Evolutionary conservation across 2,329 filamentous ascomycete species (phyloP), one percentile per base, ranked within the genome.

Genomic region (Trichoderma brevicompactum): DNA sequence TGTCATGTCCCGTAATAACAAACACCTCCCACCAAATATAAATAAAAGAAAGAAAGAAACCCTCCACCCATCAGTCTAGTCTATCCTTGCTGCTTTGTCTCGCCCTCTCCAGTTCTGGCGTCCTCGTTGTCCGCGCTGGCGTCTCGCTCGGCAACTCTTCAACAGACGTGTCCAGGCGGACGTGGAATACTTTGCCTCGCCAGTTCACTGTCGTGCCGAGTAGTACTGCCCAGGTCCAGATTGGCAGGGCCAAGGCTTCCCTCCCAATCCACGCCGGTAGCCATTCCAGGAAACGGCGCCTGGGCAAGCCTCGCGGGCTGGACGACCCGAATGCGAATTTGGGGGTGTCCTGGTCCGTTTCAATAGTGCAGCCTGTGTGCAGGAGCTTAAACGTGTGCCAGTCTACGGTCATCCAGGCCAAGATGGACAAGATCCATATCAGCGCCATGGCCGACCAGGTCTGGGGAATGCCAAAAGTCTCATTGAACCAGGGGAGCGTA

Each of bases 161-260:
- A 1, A 96, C 94, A 58, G 88, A 91, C 83, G 94, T 94, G 75
- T 98, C 91, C 70, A 92, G 83, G 1, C 89, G 87, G 1, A 98
- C 94, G 71, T 85, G 86, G 75, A 98, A 98, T 34, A 81, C 85
- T 72, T 89, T 89, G 0, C 94, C 94, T 64, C 95, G 83, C 96
- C 95, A 99, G 60, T 86, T 86, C 0, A 99, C 92, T 0, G 89
- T 94, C 1, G 90, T 87, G 0, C 95, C 95, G n/a, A 94, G 89
- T 70, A 92, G 87, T 19, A 97, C 91, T 0, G 95, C 95, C 86
- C 90, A 93, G 0, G 87, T 80, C 95, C 95, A 99, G 66, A 99
- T 90, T 0, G 94, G 94, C 52, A 97, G 80, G 0, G 95, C 94
- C 8, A 97, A 81, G 0, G 86, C 69, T 78, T 99, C 95, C 38